phyloP scores from a whole-genome alignment of 768 basidiomycete genomes.

The Tylopilus vinaceipallidus region DNA sequence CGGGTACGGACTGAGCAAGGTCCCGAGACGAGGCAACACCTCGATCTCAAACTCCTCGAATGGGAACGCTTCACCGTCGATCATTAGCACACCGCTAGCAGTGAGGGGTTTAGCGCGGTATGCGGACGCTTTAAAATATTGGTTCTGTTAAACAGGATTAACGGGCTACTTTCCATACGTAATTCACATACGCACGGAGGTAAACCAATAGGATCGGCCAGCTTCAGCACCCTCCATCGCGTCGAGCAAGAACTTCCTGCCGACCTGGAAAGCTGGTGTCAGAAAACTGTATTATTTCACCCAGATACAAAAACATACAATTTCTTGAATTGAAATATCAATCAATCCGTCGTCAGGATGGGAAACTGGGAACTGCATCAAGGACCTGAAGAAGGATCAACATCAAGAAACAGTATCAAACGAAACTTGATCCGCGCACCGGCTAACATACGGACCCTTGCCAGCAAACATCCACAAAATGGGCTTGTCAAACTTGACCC shows the following conservation, averaged over 20 bases:
- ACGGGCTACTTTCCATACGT: not conserved
- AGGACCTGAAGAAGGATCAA: slow-evolving; percentile 42
- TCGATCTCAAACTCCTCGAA: slow-evolving; percentile 78
- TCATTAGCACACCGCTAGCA: slow-evolving; percentile 52
- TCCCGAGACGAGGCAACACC: slow-evolving; percentile 65
- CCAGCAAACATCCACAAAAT: slow-evolving; percentile 72
- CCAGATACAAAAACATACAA: slow-evolving; percentile 41
- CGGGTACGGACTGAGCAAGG: slow-evolving; percentile 56
- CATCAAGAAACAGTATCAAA: not conserved
- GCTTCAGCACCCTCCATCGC: slow-evolving; percentile 59
- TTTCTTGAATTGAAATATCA: slow-evolving; percentile 64
- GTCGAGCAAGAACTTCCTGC: slow-evolving; percentile 47
- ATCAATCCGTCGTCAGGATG: slow-evolving; percentile 76
- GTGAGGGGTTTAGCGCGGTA: slow-evolving; percentile 67
- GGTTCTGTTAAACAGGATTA: slow-evolving; percentile 43
- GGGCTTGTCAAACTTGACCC: slow-evolving; percentile 69
- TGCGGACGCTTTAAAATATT: slow-evolving; percentile 70
- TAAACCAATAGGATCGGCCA: slow-evolving; percentile 63
- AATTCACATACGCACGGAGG: slow-evolving; percentile 42
- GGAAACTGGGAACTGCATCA: slow-evolving; percentile 84
- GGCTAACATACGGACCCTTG: slow-evolving; percentile 72
- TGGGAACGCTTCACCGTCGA: slow-evolving; percentile 80
- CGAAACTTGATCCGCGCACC: slow-evolving; percentile 36
- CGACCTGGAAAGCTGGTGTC: slow-evolving; percentile 19
- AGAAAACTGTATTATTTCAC: not conserved